phyloP scores from a whole-genome alignment of 441 rosid species.

The Corymbia citriodora region DNA sequence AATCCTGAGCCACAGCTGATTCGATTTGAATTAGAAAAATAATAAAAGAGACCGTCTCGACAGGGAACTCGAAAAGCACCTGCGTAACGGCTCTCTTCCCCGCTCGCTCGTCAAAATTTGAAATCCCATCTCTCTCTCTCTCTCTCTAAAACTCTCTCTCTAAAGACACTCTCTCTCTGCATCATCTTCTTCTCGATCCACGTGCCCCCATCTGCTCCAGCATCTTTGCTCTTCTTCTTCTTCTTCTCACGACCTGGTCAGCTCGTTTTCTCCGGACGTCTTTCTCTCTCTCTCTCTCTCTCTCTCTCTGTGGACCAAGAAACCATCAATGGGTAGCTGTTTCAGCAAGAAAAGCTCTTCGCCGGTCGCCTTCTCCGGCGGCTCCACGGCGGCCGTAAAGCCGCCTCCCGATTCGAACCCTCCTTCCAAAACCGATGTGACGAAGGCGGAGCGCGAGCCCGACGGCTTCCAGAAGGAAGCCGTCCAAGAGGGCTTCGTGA shows the following conservation, averaged over 20 bases:
- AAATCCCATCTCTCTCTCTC: not conserved
- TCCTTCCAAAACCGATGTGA: not conserved
- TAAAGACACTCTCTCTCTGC: not conserved
- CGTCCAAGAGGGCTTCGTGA: slow-evolving; percentile 1
- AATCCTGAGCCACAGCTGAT: not conserved
- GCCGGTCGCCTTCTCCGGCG: not conserved
- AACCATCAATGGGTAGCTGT: slow-evolving; percentile 50
- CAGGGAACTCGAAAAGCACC: not conserved
- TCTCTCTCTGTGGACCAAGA: not conserved
- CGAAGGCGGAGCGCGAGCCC: not conserved
- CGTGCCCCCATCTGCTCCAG: not conserved
- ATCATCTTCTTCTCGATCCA: not conserved
- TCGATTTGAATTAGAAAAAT: not conserved
- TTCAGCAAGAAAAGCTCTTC: slow-evolving; percentile 48
- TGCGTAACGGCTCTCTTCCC: not conserved
- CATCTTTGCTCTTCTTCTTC: not conserved
- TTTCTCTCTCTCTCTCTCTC: not conserved
- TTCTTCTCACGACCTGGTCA: not conserved
- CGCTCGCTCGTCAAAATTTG: not conserved
- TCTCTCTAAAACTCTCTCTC: not conserved
- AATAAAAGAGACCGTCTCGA: not conserved
- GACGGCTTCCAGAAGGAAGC: not conserved
- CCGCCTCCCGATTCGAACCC: not conserved
- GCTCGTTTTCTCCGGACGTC: not conserved
- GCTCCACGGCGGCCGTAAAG: not conserved